These are phyloP conservation scores for Paspalum notatum DNA, from an alignment of 176 grass and related monocot genomes.

Conservation along the genomic window DNA sequence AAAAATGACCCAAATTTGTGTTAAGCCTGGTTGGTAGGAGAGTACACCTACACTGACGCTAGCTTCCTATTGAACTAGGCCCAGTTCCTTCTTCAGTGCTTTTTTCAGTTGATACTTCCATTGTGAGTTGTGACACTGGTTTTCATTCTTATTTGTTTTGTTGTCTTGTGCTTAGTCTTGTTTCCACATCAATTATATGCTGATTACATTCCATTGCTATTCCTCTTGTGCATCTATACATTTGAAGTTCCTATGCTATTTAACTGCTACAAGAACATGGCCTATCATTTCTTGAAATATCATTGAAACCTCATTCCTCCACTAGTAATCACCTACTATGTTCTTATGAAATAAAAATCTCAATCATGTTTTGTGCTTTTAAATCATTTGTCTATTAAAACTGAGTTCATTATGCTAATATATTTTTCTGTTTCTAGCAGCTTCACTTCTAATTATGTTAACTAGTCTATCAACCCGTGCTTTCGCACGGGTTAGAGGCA, in stretches of 20 bases:
- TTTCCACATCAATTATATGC: conserved; percentile 15
- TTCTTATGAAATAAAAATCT: not conserved
- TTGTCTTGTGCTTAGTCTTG: not conserved
- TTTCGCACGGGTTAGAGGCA: no score
- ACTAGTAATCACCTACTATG: not conserved
- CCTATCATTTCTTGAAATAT: not conserved
- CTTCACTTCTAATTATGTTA: no score
- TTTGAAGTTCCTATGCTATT: conserved; percentile 49
- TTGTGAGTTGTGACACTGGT: not conserved
- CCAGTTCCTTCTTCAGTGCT: not conserved
- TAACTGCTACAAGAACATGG: conserved; percentile 37
- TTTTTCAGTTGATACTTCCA: not conserved
- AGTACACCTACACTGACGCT: not conserved
- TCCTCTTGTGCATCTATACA: not conserved
- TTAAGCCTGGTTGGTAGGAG: not conserved
- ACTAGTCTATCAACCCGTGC: no score
- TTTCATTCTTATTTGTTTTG: conserved; percentile 8
- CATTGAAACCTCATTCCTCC: not conserved
- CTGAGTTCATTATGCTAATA: not conserved
- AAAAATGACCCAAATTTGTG: not conserved
- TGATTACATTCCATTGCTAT: not conserved
- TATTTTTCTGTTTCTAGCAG: not conserved
- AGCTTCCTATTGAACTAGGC: not conserved
- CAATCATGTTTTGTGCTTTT: not conserved
- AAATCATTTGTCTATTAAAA: not conserved